Base-by-base conservation (phyloP, 2,329 filamentous ascomycete genomes). In the Cladophialophora yegresii region DNA sequence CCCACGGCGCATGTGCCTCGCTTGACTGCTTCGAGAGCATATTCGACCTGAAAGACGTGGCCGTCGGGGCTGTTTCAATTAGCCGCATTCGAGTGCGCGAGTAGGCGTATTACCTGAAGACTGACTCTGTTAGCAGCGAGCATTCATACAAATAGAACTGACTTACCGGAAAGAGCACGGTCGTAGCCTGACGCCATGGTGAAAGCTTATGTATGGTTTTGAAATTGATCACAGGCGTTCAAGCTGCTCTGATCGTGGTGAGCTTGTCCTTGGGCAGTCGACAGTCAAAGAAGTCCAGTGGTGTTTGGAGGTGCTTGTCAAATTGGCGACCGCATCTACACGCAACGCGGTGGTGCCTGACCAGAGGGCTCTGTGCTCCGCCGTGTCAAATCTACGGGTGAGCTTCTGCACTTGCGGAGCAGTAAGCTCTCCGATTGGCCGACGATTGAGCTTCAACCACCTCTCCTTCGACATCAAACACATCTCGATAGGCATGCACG, bases 1-100 rank as follows among this genome's bases (percentile, higher is more conserved):
- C 93, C 95, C 61, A 99, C 95, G 55, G 96, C 95, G 81, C 95
- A 99, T 74, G 95, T 99, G 81, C 92, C 95, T 92, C 95, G 84
- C 85, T 99, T 99, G 72, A 99, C 95, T 72, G 95, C 95, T 82
- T 99, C 95, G 72, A 96, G 90, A 62, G 95, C 95, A 86, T 99
- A 99, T 85, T 99, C 95, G 75, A 99, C 95, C 81, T 99, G 95
- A 83, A 99, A 99, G 75, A 99, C 95, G 83, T 99, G 95, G 80
- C 95, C 95, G 82, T 99, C 95, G 75, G 95, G 95, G 86, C 93
- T 98, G 76, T 55, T 54, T 54, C n/a, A 45, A 76, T 89, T 78
- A 87, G 82, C 72, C 69, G 64, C 47, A 56, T 40, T 43, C 49
- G 40, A 58, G 64, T 40, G 33, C 53, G 5, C 23, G 28, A 20